phyloP scores from a whole-genome alignment of 257 asterid species.

The Eucommia ulmoides region DNA sequence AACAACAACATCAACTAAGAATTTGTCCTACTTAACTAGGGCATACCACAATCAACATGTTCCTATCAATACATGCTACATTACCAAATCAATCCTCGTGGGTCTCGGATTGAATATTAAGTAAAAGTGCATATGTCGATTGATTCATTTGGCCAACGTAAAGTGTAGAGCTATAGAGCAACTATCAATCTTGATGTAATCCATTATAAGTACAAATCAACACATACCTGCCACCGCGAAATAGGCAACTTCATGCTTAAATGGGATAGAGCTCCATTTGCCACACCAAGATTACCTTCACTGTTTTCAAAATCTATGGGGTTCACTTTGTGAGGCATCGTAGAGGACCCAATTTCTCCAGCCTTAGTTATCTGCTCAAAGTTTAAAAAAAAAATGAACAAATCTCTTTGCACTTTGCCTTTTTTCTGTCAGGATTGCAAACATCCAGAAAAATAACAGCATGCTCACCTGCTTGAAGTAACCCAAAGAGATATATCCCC shows the following conservation, averaged over 20 bases:
- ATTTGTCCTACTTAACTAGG: too few relatives aligned
- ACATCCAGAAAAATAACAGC: background rate
- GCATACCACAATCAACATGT: too few relatives aligned
- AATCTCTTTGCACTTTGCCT: too few relatives aligned
- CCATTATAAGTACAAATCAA: background rate
- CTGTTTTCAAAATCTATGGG: constrained; percentile 91
- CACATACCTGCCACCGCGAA: constrained; percentile 77
- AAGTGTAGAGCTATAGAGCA: too few relatives aligned
- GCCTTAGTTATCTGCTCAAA: constrained; percentile 64
- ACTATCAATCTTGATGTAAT: too few relatives aligned
- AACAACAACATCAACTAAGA: background rate
- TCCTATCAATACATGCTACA: too few relatives aligned
- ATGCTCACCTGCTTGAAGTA: constrained; percentile 65
- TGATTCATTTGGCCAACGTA: too few relatives aligned
- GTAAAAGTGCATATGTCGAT: too few relatives aligned
- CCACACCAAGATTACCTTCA: constrained; percentile 76
- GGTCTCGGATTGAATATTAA: too few relatives aligned
- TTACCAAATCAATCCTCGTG: too few relatives aligned
- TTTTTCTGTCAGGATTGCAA: too few relatives aligned
- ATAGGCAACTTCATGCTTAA: constrained; percentile 67
- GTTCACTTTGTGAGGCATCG: constrained; percentile 95
- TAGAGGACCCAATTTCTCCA: constrained; percentile 86
- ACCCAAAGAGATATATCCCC: constrained; percentile 85
- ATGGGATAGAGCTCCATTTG: constrained; percentile 55
- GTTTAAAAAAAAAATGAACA: background rate